Evolutionary conservation across 2,329 filamentous ascomycete species (phyloP).

Genomic region (Endothia cerciana): DNA sequence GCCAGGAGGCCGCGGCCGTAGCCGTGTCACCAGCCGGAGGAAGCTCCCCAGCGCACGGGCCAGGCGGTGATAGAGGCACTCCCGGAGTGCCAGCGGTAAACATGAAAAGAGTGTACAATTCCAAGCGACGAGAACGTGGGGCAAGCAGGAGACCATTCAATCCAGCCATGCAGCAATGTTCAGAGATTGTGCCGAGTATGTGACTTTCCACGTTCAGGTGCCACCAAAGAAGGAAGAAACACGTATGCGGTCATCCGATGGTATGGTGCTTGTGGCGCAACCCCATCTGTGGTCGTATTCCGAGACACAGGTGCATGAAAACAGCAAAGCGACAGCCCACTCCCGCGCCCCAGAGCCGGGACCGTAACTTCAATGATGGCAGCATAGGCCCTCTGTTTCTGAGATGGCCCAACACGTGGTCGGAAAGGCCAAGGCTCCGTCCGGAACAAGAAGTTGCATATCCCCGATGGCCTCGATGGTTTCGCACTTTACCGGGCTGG

Average conservation of each 20-base stretch:
- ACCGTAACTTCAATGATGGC: neutral
- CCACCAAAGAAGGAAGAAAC: neutral
- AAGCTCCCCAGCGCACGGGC: constrained; percentile 2
- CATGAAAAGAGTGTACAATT: too few species aligned
- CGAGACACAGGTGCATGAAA: neutral
- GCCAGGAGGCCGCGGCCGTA: neutral
- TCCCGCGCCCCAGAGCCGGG: too few species aligned
- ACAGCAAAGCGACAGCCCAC: neutral
- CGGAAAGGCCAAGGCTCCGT: neutral
- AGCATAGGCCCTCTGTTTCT: neutral
- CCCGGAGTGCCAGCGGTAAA: neutral
- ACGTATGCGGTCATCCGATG: neutral
- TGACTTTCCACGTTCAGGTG: neutral
- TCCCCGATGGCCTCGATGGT: neutral
- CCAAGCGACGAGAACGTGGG: too few species aligned
- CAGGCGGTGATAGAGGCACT: neutral
- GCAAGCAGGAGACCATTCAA: neutral
- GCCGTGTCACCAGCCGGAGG: too few species aligned
- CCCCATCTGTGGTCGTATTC: neutral
- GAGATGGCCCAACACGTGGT: neutral
- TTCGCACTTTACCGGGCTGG: too few species aligned
- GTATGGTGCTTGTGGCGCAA: neutral
- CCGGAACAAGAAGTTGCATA: neutral
- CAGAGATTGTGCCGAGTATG: neutral
- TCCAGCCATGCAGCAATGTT: neutral